Evolutionary conservation across 306 rosid species (phyloP).

Genomic region (Dalbergia oliveri): DNA sequence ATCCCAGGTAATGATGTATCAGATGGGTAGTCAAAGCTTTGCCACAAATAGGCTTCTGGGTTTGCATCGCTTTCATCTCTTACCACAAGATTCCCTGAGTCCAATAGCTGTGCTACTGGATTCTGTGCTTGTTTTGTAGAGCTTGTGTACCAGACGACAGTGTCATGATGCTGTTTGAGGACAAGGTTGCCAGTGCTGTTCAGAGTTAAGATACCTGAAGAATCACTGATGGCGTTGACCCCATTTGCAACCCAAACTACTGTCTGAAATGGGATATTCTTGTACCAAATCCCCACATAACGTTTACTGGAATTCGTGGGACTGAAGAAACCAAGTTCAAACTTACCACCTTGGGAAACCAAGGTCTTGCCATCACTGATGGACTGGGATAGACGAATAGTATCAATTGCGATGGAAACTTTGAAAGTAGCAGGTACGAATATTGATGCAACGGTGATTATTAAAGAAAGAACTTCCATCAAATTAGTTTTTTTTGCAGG

Average conservation of each 20-base stretch:
- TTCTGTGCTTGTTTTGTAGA: conserved; percentile 15
- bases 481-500: background rate
- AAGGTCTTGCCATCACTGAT: conserved; percentile 51
- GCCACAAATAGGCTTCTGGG: conserved; percentile 47
- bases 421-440: conserved; percentile 13
- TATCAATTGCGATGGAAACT: conserved; percentile 47
- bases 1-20: conserved; percentile 61
- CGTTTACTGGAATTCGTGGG: conserved; percentile 52
- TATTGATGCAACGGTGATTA: background rate
- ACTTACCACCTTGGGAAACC: conserved; percentile 52
- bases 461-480: conserved; percentile 15
- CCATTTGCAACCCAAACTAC: conserved; percentile 78
- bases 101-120: conserved; percentile 52
- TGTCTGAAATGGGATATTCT: conserved; percentile 43
- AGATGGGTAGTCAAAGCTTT: conserved; percentile 70
- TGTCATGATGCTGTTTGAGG: conserved; percentile 4
- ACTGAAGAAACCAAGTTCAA: conserved; percentile 69
- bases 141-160: conserved; percentile 49
- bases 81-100: conserved; percentile 54
- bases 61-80: conserved; percentile 24
- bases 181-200: conserved; percentile 46
- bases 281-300: conserved; percentile 70
- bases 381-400: conserved; percentile 46
- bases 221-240: conserved; percentile 44
- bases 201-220: conserved; percentile 45